phyloP scores from a whole-genome alignment of 352 stramenopile genomes.

The Pythium aquatile region DNA sequence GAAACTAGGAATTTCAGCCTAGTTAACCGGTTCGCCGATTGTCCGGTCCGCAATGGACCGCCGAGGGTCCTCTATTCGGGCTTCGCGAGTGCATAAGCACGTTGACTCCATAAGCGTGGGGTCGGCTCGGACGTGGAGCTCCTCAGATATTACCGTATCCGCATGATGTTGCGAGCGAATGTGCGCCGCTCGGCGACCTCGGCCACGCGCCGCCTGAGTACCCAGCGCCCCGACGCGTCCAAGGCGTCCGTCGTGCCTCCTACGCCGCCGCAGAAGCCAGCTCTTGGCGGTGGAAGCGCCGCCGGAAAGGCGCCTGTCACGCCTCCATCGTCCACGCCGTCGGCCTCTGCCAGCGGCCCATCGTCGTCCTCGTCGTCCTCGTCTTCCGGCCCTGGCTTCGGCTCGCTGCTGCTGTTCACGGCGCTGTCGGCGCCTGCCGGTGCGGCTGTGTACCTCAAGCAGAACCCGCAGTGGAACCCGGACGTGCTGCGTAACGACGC shows the following conservation, averaged over 20 bases:
- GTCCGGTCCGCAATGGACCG: too few species aligned
- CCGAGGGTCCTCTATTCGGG: too few species aligned
- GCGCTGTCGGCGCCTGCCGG: slow-evolving; percentile 50
- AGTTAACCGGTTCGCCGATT: too few species aligned
- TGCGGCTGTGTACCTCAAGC: slow-evolving; percentile 63
- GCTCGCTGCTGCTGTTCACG: slow-evolving; percentile 46
- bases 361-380: slow-evolving; percentile 30
- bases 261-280: slow-evolving; percentile 1
- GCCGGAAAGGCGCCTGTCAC: too few species aligned
- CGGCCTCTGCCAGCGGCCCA: slow-evolving; percentile 27
- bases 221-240: background rate
- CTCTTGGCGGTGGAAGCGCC: background rate
- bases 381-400: slow-evolving; percentile 31
- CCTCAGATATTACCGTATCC: background rate
- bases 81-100: background rate
- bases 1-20: too few species aligned
- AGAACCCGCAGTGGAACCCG: slow-evolving; percentile 82
- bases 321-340: background rate
- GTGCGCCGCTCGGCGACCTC: slow-evolving; percentile 19
- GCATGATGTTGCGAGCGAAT: slow-evolving; percentile 22
- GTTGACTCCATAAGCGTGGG: slow-evolving; percentile 9
- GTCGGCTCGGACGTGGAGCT: slow-evolving; percentile 1
- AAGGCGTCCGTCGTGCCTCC: slow-evolving; percentile 13
- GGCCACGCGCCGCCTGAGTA: slow-evolving; percentile 19
- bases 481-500: slow-evolving; percentile 44